These are phyloP conservation scores for sorghum (Sorghum bicolor) DNA, from an alignment of 176 grass and related monocot genomes.

Conservation along the genomic window DNA sequence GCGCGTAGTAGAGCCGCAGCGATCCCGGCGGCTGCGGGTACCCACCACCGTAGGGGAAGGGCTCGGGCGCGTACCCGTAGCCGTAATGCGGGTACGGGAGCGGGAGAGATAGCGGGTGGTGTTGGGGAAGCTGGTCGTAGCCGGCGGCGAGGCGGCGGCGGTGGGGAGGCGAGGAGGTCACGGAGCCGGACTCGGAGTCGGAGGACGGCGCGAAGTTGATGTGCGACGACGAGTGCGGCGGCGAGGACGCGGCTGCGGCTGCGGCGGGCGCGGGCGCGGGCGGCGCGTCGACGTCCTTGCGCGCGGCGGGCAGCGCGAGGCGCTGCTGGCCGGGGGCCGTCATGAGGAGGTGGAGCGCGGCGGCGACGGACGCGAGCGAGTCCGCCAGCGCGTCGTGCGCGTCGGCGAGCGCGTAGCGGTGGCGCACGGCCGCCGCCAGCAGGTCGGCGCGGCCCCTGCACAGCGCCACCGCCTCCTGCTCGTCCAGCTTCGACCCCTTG, in stretches of 20 bases:
- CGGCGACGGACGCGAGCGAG: slow-evolving; percentile 61
- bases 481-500: slow-evolving; percentile 81
- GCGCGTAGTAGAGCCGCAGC: slow-evolving; percentile 62
- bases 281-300: not conserved
- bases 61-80: slow-evolving; percentile 27
- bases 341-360: slow-evolving; percentile 56
- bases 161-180: slow-evolving; percentile 25
- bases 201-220: slow-evolving; percentile 56
- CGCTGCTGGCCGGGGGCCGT: not conserved
- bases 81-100: slow-evolving; percentile 32
- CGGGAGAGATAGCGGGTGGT: not conserved
- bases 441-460: slow-evolving; percentile 81
- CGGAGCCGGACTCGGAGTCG: slow-evolving; percentile 45
- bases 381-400: slow-evolving; percentile 57
- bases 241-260: slow-evolving; percentile 2
- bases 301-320: slow-evolving; percentile 10
- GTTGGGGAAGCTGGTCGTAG: not conserved
- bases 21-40: slow-evolving; percentile 29
- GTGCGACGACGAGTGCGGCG: slow-evolving; percentile 43
- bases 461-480: slow-evolving; percentile 73
- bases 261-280: not conserved
- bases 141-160: not conserved
- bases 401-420: slow-evolving; percentile 66
- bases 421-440: slow-evolving; percentile 57
- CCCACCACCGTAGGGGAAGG: slow-evolving; percentile 21